Base-by-base conservation (phyloP, 2,329 filamentous ascomycete species). In the Neonectria sp. region DNA sequence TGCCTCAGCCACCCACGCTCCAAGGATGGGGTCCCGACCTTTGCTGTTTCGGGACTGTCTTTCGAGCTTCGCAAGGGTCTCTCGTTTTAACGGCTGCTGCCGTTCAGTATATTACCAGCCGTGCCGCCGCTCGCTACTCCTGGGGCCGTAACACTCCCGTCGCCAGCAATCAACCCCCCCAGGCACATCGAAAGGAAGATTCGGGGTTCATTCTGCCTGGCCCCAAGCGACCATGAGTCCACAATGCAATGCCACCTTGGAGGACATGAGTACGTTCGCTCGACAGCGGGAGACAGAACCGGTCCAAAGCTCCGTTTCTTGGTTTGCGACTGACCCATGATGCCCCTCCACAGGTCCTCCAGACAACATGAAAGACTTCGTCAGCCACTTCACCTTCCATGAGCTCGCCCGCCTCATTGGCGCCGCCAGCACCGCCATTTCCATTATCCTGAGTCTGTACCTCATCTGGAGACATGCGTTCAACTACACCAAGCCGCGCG, bases 401-500 rank as follows among this genome's bases (percentile, higher is more conserved):
- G 76, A 85, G 51, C 79, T 90, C 35, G 86, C 87, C 37, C 79
- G 88, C 66, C 81, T 89, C 66, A 83, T 90, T 49, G 81, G 82
- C 29, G 86, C 82, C 49, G 82, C 78, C 52, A 84, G 82, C 56
- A 83, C 87, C 5, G 75, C 87, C 64, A 77, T 90, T 35, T 83
- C 89, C 45, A 83, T 86, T n/a, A 59, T 84, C 51, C 77, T 87
- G 46, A 89, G 88, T 63, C 78, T 90, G 55, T 89, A 85, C 71
- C 82, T 90, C 43, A 86, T 90, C 67, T 87, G 81, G 78, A 85
- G 86, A 82, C 89, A 91, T 81, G 88, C 88, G 33, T 71, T 83
- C 21, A 85, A 90, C 79, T 91, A 91, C 75, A 90, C 88, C 29
- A 88, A 88, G 63, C 88, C 88, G 7, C 79, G 82, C 62, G 88